Conservation (phyloP, 371 early-diverging fungal genomes). For the Mortierella sp. region DNA sequence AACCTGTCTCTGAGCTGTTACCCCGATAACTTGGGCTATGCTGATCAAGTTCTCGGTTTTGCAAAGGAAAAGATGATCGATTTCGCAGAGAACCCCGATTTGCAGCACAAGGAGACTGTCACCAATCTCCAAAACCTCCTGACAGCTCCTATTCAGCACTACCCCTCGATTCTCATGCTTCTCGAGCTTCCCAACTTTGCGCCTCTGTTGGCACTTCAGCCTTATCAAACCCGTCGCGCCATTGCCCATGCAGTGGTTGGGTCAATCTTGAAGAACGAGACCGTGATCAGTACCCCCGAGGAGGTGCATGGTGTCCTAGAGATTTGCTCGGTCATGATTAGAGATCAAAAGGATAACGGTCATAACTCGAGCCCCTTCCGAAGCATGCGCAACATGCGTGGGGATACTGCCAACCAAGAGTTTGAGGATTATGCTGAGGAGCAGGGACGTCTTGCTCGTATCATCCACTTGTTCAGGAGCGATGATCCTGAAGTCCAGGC, state of each 20-base stretch:
- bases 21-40: conserved; percentile 85
- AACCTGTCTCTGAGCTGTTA: conserved; percentile 94
- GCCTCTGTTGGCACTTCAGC: conserved; percentile 81
- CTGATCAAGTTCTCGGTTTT: conserved; percentile 89
- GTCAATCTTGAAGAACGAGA: conserved; percentile 71
- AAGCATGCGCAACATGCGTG: conserved; percentile 46
- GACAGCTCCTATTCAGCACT: conserved; percentile 79
- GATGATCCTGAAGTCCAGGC: conserved; percentile 81
- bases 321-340: conserved; percentile 80
- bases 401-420: conserved; percentile 63
- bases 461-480: conserved; percentile 82
- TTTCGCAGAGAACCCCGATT: conserved; percentile 62
- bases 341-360: conserved; percentile 78
- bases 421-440: conserved; percentile 85
- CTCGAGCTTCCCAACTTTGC: conserved; percentile 78
- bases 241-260: conserved; percentile 83
- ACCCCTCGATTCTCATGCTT: conserved; percentile 69
- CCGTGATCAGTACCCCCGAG: conserved; percentile 74
- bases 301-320: conserved; percentile 87
- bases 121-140: conserved; percentile 73
- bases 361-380: conserved; percentile 55
- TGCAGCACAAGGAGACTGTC: conserved; percentile 69
- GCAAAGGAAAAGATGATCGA: conserved; percentile 75
- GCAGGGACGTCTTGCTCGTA: conserved; percentile 83
- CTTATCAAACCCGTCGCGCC: conserved; percentile 81